Percentiles rank a stretch among this genome's conserved stretches.
These are phyloP conservation scores for Penicillium lagena DNA, from an alignment of 495 filamentous ascomycete genomes.

Conservation along the genomic window DNA sequence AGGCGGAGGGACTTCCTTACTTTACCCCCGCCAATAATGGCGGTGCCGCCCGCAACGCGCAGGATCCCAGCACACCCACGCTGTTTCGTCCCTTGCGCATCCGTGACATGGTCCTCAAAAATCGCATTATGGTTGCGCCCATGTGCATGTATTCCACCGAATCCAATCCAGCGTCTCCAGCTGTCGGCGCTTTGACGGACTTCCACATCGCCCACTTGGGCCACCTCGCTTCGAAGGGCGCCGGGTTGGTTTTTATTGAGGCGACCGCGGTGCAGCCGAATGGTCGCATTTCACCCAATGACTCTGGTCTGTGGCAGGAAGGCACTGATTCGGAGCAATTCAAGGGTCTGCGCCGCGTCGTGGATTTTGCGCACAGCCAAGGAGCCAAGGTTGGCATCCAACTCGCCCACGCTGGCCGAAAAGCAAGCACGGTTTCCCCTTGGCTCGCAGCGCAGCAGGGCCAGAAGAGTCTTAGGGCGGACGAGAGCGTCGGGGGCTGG, in stretches of 20 bases:
- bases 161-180: slow-evolving; percentile 22
- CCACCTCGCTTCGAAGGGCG: slow-evolving; percentile 56
- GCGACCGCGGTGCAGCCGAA: slow-evolving; percentile 60
- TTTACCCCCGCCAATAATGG: slow-evolving; percentile 54
- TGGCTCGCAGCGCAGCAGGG: slow-evolving; percentile 41
- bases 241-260: slow-evolving; percentile 60
- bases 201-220: slow-evolving; percentile 65
- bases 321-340: slow-evolving; percentile 47
- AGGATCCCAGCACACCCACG: slow-evolving; percentile 45
- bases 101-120: slow-evolving; percentile 61
- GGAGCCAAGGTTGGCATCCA: slow-evolving; percentile 65
- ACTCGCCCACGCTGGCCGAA: slow-evolving; percentile 68
- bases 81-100: slow-evolving; percentile 62
- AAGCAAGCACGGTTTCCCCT: slow-evolving; percentile 57
- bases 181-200: slow-evolving; percentile 59
- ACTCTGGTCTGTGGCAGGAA: slow-evolving; percentile 63
- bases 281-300: slow-evolving; percentile 66
- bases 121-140: slow-evolving; percentile 55
- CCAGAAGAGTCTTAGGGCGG: slow-evolving; percentile 33
- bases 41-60: slow-evolving; percentile 41
- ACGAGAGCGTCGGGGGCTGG: slow-evolving; percentile 59
- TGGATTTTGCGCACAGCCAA: slow-evolving; percentile 55
- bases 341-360: slow-evolving; percentile 52
- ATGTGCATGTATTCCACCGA: slow-evolving; percentile 65
- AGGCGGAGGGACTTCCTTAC: slow-evolving; percentile 33